A percentile compares a stretch with the other conserved stretches of the same genome.
Conservation (phyloP, 768 basidiomycete genomes). For the Cystobasidium tubakii region DNA sequence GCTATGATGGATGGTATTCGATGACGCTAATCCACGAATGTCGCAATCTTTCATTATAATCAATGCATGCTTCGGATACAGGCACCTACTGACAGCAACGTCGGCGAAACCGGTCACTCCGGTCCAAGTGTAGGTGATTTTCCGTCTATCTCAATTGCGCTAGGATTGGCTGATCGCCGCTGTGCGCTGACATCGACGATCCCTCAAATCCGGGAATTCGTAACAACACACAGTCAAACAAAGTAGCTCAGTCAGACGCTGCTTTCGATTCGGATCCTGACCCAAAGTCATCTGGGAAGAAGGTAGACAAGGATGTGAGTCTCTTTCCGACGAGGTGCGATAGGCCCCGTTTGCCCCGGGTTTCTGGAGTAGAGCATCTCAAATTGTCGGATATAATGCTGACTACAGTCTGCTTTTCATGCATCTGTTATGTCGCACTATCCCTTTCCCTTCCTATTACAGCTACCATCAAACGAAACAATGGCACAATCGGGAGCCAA, state of each 20-base stretch:
- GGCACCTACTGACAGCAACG: slow-evolving; percentile 8
- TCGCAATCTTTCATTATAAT: too few species aligned
- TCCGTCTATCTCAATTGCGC: neutral
- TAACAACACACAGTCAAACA: neutral
- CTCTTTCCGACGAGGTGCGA: neutral
- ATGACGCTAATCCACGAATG: too few species aligned
- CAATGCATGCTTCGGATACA: neutral
- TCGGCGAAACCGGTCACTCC: slow-evolving; percentile 6
- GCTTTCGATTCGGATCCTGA: slow-evolving; percentile 23
- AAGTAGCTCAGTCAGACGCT: neutral
- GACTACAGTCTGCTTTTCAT: too few species aligned
- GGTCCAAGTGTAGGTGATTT: slow-evolving; percentile 12
- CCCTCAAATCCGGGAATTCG: too few species aligned
- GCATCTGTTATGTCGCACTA: too few species aligned
- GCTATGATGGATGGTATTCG: too few species aligned
- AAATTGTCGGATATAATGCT: too few species aligned
- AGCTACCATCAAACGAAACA: neutral
- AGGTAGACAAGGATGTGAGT: slow-evolving; percentile 2
- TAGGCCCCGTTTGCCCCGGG: too few species aligned
- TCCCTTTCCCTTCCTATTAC: too few species aligned
- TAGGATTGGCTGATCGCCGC: too few species aligned
- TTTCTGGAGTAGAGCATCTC: too few species aligned
- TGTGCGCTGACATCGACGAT: too few species aligned
- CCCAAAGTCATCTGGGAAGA: neutral
- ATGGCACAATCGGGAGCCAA: neutral